Evolutionary conservation across 768 basidiomycete genomes (phyloP).

Genomic region (Hypholoma fasciculare): DNA sequence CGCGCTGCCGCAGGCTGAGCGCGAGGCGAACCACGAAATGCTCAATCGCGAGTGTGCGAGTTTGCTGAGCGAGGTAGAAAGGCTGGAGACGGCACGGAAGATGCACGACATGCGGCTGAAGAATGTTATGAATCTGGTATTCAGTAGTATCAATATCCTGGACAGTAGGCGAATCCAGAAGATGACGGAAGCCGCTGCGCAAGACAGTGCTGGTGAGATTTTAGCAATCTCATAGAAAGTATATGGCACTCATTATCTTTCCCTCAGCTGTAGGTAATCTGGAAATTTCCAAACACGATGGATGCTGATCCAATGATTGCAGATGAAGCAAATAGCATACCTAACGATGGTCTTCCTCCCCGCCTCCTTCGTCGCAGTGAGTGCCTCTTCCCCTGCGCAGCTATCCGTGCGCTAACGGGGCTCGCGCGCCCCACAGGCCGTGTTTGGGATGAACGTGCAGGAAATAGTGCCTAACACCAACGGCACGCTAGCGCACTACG

Average conservation of each 20-base stretch:
- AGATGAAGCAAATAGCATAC: constrained; percentile 48
- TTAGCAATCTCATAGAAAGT: background rate
- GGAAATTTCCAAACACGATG: background rate
- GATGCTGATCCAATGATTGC: constrained; percentile 1
- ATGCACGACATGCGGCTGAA: constrained; percentile 47
- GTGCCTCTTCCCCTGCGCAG: constrained; percentile 2
- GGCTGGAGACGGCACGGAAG: constrained; percentile 39
- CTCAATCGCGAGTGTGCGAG: constrained; percentile 46
- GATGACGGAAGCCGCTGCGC: constrained; percentile 37
- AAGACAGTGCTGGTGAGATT: constrained; percentile 28
- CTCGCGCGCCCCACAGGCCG: constrained; percentile 19
- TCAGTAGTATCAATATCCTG: constrained; percentile 44
- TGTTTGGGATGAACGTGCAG: constrained; percentile 40
- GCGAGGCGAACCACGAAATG: constrained; percentile 22
- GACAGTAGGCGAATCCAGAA: constrained; percentile 44
- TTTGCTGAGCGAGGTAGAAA: constrained; percentile 48
- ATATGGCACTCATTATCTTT: background rate
- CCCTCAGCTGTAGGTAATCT: constrained; percentile 6
- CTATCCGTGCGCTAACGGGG: background rate
- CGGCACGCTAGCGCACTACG: constrained; percentile 44
- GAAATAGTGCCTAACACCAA: constrained; percentile 36
- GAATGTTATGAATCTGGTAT: constrained; percentile 51
- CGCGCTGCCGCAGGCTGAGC: constrained; percentile 16
- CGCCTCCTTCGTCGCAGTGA: constrained; percentile 41
- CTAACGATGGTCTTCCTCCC: constrained; percentile 57